These are phyloP conservation scores for Arthrobotrys sinensis DNA, from an alignment of 2,329 filamentous ascomycete species.

Conservation along the genomic window DNA sequence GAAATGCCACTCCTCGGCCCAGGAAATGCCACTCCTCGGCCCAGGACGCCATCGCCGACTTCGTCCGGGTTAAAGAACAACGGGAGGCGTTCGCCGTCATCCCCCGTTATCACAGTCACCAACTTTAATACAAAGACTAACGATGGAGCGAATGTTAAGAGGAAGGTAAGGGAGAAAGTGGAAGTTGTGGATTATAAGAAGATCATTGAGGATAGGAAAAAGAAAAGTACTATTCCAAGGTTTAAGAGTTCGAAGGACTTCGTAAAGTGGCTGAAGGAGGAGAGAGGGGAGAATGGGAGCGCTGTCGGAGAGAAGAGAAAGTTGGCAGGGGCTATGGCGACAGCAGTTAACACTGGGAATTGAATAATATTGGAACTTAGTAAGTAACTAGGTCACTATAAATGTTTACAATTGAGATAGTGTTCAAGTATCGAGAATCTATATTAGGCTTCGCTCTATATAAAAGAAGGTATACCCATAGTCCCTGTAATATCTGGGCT, in stretches of 20 bases:
- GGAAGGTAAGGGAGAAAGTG: conserved; percentile 7
- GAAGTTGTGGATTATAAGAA: conserved; percentile 9
- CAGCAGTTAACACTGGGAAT: background rate
- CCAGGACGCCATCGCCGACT: background rate
- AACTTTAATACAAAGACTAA: background rate
- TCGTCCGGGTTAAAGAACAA: background rate
- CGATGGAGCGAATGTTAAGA: background rate
- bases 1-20: background rate
- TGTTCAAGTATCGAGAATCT: too few relatives aligned
- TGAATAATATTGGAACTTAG: background rate
- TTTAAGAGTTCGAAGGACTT: conserved; percentile 34
- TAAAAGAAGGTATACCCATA: too few relatives aligned
- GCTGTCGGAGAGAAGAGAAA: background rate
- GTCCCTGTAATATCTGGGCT: too few relatives aligned
- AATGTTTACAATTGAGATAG: too few relatives aligned
- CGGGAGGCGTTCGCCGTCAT: background rate
- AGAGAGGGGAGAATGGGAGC: background rate
- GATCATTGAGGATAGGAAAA: conserved; percentile 27
- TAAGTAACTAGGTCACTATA: too few relatives aligned
- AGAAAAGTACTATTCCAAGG: conserved; percentile 8
- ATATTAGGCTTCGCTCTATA: too few relatives aligned
- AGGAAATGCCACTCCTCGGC: background rate
- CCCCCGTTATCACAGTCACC: background rate
- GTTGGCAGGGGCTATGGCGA: background rate
- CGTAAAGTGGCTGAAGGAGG: conserved; percentile 20